Evolutionary conservation across 352 stramenopile genomes (phyloP).

Genomic region (Phytophthora ramorum): DNA sequence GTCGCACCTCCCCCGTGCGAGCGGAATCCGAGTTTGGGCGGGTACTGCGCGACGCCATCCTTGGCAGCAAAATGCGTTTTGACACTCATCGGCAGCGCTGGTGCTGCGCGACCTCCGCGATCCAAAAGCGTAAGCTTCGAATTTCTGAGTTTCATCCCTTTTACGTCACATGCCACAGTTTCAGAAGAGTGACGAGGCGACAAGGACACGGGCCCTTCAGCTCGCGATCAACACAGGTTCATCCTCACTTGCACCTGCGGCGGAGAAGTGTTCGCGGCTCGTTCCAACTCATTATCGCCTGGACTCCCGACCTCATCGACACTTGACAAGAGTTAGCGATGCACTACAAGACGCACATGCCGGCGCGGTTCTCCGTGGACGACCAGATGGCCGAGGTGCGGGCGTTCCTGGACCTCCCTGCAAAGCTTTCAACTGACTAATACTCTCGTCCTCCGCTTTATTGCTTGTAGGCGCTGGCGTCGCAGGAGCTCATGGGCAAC

Average conservation of each 20-base stretch:
- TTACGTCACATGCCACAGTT: constrained; percentile 3
- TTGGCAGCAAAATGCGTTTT: constrained; percentile 7
- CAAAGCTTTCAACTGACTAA: not conserved
- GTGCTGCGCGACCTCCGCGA: constrained; percentile 7
- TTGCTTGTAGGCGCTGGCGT: constrained; percentile 64
- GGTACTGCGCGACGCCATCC: not conserved
- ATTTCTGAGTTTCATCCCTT: constrained; percentile 23
- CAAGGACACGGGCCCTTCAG: constrained; percentile 24
- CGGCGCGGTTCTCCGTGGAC: constrained; percentile 84
- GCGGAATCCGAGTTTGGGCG: not conserved
- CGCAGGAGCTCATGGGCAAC: constrained; percentile 80
- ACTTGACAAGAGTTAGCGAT: constrained; percentile 37
- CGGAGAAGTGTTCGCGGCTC: constrained; percentile 9
- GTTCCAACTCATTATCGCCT: constrained; percentile 18
- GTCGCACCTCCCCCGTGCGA: constrained; percentile 23
- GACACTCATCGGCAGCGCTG: constrained; percentile 26
- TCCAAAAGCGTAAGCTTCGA: constrained; percentile 18
- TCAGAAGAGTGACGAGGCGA: constrained; percentile 3
- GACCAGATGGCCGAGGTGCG: constrained; percentile 89
- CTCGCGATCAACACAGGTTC: constrained; percentile 31
- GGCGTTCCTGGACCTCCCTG: not conserved
- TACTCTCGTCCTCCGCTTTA: not conserved
- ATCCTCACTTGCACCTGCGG: constrained; percentile 4
- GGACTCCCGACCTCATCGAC: not conserved
- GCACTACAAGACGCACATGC: constrained; percentile 91